Evolutionary conservation across 2,329 filamentous ascomycete species (phyloP).

Genomic region (Clarireedia paspali): DNA sequence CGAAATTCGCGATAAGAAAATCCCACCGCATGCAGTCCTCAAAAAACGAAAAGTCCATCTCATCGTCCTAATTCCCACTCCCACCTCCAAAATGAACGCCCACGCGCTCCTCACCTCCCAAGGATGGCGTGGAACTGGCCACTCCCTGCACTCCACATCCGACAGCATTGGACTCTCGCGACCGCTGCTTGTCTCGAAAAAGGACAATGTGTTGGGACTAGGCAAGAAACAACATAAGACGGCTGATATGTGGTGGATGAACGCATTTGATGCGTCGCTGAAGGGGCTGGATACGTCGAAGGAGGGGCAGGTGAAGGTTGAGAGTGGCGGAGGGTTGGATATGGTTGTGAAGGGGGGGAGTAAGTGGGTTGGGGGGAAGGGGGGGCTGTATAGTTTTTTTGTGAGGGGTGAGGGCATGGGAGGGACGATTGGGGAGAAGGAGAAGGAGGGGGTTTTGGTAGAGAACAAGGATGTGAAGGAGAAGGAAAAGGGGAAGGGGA

Average conservation of each 20-base stretch:
- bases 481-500: slow-evolving; percentile 24
- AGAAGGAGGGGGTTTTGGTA: slow-evolving; percentile 13
- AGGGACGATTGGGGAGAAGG: slow-evolving; percentile 50
- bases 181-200: slow-evolving; percentile 76
- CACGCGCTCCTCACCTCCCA: slow-evolving; percentile 74
- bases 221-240: slow-evolving; percentile 62
- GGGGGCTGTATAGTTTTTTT: slow-evolving; percentile 69
- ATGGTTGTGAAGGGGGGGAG: slow-evolving; percentile 46
- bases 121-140: slow-evolving; percentile 84
- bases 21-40: background rate
- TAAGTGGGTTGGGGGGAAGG: slow-evolving; percentile 49
- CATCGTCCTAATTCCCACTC: background rate
- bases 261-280: slow-evolving; percentile 85
- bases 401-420: slow-evolving; percentile 71
- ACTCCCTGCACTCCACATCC: slow-evolving; percentile 72
- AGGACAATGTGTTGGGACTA: slow-evolving; percentile 72
- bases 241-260: slow-evolving; percentile 93
- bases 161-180: slow-evolving; percentile 71
- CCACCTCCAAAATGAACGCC: slow-evolving; percentile 63
- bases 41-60: background rate
- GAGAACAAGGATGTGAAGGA: slow-evolving; percentile 19
- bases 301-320: slow-evolving; percentile 48
- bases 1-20: slow-evolving; percentile 7
- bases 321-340: slow-evolving; percentile 46
- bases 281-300: slow-evolving; percentile 65